These are phyloP conservation scores for Cryphonectria carpinicola DNA, from an alignment of 2,329 filamentous ascomycete genomes.

Conservation along the genomic window DNA sequence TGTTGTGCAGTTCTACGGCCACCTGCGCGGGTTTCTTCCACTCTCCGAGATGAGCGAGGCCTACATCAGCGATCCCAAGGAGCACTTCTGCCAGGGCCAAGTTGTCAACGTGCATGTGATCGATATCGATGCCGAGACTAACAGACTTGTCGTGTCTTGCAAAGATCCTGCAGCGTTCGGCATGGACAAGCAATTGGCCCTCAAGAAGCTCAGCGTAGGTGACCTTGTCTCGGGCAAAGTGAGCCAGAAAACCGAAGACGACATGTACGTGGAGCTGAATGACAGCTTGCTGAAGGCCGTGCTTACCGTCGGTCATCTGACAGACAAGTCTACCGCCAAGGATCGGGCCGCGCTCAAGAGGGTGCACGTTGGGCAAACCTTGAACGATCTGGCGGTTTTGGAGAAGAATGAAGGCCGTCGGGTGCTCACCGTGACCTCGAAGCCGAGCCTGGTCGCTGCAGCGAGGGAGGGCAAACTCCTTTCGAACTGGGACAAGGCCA, in stretches of 20 bases:
- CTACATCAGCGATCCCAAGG: conserved; percentile 83
- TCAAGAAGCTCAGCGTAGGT: conserved; percentile 75
- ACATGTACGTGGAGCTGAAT: conserved; percentile 75
- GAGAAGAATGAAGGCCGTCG: conserved; percentile 80
- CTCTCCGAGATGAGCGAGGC: conserved; percentile 98
- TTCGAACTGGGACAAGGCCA: conserved; percentile 71
- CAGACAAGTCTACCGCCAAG: conserved; percentile 82
- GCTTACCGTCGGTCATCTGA: conserved; percentile 77
- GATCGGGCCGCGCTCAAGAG: conserved; percentile 77
- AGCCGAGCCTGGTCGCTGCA: conserved; percentile 79
- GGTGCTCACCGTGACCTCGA: conserved; percentile 77
- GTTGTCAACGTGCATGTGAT: conserved; percentile 90
- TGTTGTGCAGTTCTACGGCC: conserved; percentile 89
- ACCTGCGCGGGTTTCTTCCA: conserved; percentile 83
- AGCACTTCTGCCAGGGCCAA: conserved; percentile 89
- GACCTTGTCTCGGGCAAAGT: conserved; percentile 77
- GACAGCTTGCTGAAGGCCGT: conserved; percentile 77
- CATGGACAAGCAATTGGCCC: conserved; percentile 73
- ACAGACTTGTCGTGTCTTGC: conserved; percentile 85
- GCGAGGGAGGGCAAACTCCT: conserved; percentile 73
- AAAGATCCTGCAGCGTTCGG: conserved; percentile 84
- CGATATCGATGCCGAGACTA: conserved; percentile 71
- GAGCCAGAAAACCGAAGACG: conserved; percentile 78
- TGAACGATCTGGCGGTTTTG: conserved; percentile 83
- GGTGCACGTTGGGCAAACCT: conserved; percentile 80